Evolutionary conservation across 345 rosid genomes (phyloP).

Genomic region (Kernera saxatilis): DNA sequence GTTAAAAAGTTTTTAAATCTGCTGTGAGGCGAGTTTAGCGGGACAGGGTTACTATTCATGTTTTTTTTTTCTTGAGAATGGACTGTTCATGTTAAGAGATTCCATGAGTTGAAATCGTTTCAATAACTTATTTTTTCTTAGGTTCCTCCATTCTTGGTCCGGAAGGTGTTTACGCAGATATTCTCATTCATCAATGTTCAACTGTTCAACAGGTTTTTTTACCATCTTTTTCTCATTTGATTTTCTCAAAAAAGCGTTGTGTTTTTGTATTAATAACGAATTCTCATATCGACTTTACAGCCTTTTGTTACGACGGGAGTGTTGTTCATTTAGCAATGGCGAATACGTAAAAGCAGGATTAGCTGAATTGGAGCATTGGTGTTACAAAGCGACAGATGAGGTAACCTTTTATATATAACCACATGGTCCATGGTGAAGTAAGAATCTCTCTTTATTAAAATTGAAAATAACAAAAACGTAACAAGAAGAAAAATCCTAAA

Average conservation of each 20-base stretch:
- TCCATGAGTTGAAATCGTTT: neutral
- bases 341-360: conserved; percentile 86
- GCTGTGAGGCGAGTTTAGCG: no score
- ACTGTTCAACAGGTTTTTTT: conserved; percentile 67
- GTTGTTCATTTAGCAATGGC: conserved; percentile 89
- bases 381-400: conserved; percentile 86
- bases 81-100: conserved; percentile 31
- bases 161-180: conserved; percentile 83
- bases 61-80: no score
- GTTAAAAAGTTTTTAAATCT: no score
- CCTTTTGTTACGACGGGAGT: conserved; percentile 72
- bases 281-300: conserved; percentile 31
- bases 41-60: no score
- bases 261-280: neutral
- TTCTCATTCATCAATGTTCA: conserved; percentile 93
- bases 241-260: neutral
- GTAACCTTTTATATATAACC: neutral
- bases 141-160: conserved; percentile 89
- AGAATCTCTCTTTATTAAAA: no score
- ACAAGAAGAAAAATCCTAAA: no score
- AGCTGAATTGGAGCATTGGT: conserved; percentile 85
- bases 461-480: no score
- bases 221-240: neutral
- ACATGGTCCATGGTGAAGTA: no score
- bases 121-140: conserved; percentile 17